Percentiles rank a stretch among this genome's conserved stretches.
Evolutionary conservation across 805 yeast species (phyloP).

Genomic region (Pichia californica): DNA sequence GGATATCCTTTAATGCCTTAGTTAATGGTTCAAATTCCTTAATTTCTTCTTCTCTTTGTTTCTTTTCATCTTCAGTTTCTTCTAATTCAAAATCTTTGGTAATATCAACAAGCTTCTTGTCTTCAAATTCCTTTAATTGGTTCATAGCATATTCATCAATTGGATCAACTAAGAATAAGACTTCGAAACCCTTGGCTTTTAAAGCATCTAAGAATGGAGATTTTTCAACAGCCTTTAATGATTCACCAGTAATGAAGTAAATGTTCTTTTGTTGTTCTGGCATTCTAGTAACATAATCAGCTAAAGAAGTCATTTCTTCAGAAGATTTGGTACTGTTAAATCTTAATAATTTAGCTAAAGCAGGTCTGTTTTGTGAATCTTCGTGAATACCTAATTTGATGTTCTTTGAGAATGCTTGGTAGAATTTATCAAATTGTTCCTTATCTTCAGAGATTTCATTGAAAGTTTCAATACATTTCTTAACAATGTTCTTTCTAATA

Average conservation of each 20-base stretch:
- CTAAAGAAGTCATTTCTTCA: constrained; percentile 89
- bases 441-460: constrained; percentile 98
- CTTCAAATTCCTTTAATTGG: constrained; percentile 98
- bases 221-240: constrained; percentile 94
- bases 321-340: constrained; percentile 93
- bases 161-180: constrained; percentile 96
- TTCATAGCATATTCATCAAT: constrained; percentile 99
- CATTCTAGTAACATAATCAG: constrained; percentile 99
- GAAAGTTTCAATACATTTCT: constrained; percentile 97
- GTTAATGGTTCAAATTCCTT: constrained; percentile 91
- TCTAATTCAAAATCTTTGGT: constrained; percentile 98
- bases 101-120: constrained; percentile 97
- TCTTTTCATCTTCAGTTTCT: constrained; percentile 98
- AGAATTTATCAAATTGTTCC: constrained; percentile 98
- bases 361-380: constrained; percentile 94
- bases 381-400: constrained; percentile 98
- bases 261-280: constrained; percentile 99
- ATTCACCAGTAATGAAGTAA: constrained; percentile 99
- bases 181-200: constrained; percentile 98
- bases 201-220: constrained; percentile 99
- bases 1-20: constrained; percentile 90
- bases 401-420: constrained; percentile 97
- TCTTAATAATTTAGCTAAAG: constrained; percentile 94
- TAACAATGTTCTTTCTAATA: constrained; percentile 97
- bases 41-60: constrained; percentile 84